Evolutionary conservation across 2,329 filamentous ascomycete genomes (phyloP).

Genomic region (Ambrosiella cleistominuta): DNA sequence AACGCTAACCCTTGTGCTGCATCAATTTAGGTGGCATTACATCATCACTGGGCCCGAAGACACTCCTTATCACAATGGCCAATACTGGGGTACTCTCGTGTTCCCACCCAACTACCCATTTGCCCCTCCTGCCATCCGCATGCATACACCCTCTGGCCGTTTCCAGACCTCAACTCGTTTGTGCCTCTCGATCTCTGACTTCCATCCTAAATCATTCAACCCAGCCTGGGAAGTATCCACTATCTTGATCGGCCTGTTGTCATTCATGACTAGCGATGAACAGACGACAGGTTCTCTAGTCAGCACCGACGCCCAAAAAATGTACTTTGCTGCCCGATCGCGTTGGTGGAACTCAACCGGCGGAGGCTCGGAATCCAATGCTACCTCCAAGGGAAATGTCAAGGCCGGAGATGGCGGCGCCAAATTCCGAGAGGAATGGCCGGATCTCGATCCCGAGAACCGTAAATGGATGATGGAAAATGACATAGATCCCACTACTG

Average conservation of each 20-base stretch:
- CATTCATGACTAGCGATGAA: conserved; percentile 97
- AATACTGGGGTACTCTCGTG: conserved; percentile 94
- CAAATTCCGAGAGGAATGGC: conserved; percentile 81
- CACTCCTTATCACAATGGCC: conserved; percentile 83
- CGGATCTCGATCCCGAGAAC: conserved; percentile 76
- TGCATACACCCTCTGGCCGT: conserved; percentile 93
- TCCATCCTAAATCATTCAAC: conserved; percentile 96
- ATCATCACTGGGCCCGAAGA: conserved; percentile 87
- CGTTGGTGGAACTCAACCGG: conserved; percentile 97
- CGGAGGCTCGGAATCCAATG: conserved; percentile 51
- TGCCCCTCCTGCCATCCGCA: conserved; percentile 89
- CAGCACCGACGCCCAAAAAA: conserved; percentile 59
- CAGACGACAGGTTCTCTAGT: conserved; percentile 90
- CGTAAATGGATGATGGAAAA: conserved; percentile 79
- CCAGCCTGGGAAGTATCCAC: conserved; percentile 96
- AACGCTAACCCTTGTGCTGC: neutral
- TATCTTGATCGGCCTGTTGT: conserved; percentile 81
- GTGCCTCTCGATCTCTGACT: conserved; percentile 91
- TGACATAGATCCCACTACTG: conserved; percentile 61
- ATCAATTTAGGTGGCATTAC: conserved; percentile 59
- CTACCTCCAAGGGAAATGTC: conserved; percentile 54
- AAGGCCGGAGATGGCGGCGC: conserved; percentile 83
- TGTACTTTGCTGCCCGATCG: conserved; percentile 56
- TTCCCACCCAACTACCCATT: conserved; percentile 97
- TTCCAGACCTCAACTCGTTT: conserved; percentile 86